These are phyloP conservation scores for Carex myosuroides DNA, from an alignment of 176 grass and related monocot species.

Conservation along the genomic window DNA sequence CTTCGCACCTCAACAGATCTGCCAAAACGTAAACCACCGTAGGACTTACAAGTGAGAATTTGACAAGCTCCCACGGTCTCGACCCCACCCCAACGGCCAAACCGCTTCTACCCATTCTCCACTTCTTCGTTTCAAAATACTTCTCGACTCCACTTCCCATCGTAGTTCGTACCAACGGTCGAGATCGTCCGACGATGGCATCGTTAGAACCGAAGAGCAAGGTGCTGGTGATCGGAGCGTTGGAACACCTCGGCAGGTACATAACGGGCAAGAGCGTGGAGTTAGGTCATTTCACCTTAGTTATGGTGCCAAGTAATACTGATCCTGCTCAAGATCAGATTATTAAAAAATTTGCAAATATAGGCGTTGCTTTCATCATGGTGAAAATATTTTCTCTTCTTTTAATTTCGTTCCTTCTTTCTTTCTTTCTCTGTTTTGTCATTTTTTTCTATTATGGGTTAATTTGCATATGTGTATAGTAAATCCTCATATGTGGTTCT, in stretches of 20 bases:
- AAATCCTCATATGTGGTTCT: not conserved
- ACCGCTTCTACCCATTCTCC: not conserved
- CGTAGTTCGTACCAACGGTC: not conserved
- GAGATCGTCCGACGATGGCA: not conserved
- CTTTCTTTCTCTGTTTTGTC: not conserved
- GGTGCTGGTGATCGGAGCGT: conserved; percentile 12
- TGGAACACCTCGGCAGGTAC: conserved; percentile 11
- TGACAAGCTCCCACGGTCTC: not conserved
- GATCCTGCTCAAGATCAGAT: conserved; percentile 5
- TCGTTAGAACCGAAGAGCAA: not conserved
- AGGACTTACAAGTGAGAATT: not conserved
- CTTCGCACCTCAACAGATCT: not conserved
- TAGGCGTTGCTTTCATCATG: not conserved
- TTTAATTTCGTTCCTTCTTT: not conserved
- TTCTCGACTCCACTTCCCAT: not conserved
- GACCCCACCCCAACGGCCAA: not conserved
- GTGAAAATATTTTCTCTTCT: not conserved
- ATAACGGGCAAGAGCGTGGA: not conserved
- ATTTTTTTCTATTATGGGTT: not conserved
- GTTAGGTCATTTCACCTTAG: not conserved
- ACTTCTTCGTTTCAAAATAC: not conserved
- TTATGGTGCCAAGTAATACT: not conserved
- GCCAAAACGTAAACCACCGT: not conserved
- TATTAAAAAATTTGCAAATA: not conserved
- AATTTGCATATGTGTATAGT: not conserved